Percentiles rank a stretch among this genome's conserved stretches.
Conservation (phyloP, 768 basidiomycete genomes). For the Leccinum incarnatum region DNA sequence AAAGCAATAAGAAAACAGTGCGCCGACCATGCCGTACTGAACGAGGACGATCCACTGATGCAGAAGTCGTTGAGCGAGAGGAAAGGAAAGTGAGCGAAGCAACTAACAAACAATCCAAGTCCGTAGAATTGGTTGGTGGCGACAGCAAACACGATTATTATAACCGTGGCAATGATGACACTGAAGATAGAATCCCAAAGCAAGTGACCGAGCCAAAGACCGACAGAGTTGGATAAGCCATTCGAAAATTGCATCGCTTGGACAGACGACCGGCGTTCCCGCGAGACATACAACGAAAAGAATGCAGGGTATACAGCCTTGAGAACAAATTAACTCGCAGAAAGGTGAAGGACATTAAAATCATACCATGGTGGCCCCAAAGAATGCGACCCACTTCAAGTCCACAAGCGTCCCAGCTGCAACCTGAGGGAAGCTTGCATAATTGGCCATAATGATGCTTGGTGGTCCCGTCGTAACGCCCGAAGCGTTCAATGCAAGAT, state of each 20-base stretch:
- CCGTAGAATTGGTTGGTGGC: constrained; percentile 64
- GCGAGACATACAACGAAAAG: constrained; percentile 72
- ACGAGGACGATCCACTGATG: constrained; percentile 68
- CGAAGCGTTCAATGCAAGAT: constrained; percentile 54
- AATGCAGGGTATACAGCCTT: constrained; percentile 81
- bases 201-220: constrained; percentile 78
- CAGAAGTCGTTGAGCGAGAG: not conserved
- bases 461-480: constrained; percentile 35
- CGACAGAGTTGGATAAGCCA: constrained; percentile 64
- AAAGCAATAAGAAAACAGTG: constrained; percentile 66
- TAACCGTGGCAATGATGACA: constrained; percentile 58
- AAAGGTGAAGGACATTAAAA: not conserved
- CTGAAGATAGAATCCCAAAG: constrained; percentile 67
- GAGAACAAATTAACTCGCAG: not conserved
- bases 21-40: constrained; percentile 65
- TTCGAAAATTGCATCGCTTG: constrained; percentile 84
- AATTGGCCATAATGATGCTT: too few species aligned
- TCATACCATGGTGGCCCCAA: constrained; percentile 65
- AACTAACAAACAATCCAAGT: constrained; percentile 58
- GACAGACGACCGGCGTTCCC: constrained; percentile 63
- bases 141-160: constrained; percentile 58
- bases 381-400: constrained; percentile 75
- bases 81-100: not conserved
- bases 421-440: constrained; percentile 55
- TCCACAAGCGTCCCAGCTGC: constrained; percentile 55